phyloP scores from a whole-genome alignment of 805 yeast species.

The Pichia scutulata region DNA sequence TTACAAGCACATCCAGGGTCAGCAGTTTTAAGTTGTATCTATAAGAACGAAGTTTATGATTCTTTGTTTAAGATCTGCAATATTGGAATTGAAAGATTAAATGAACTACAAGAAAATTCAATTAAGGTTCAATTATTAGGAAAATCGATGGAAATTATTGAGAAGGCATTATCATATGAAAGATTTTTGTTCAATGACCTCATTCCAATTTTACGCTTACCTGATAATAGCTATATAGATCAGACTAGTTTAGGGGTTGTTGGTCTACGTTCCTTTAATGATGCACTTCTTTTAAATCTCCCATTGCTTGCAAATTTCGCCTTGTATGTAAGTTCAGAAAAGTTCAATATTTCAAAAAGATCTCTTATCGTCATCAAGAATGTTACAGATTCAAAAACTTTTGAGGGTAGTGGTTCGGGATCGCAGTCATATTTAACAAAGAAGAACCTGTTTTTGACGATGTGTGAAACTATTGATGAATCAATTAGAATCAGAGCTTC shows the following conservation, averaged over 20 bases:
- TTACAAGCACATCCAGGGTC: conserved; percentile 66
- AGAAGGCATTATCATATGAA: conserved; percentile 44
- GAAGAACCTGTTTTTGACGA: conserved; percentile 57
- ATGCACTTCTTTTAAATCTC: conserved; percentile 64
- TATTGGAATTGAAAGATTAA: conserved; percentile 51
- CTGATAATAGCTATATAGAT: conserved; percentile 30
- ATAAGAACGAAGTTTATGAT: conserved; percentile 48
- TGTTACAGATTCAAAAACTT: conserved; percentile 39
- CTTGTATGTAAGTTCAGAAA: conserved; percentile 57
- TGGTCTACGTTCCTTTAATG: conserved; percentile 59
- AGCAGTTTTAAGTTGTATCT: conserved; percentile 53
- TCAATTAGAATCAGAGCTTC: conserved; percentile 65
- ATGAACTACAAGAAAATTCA: conserved; percentile 31
- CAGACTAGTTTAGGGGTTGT: conserved; percentile 34
- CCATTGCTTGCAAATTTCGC: conserved; percentile 68
- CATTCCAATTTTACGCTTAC: conserved; percentile 41
- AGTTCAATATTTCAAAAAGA: conserved; percentile 41
- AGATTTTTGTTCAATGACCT: conserved; percentile 50
- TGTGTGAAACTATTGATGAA: conserved; percentile 72
- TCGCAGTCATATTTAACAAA: conserved; percentile 19
- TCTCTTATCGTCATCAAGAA: conserved; percentile 47
- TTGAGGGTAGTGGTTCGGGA: conserved; percentile 22
- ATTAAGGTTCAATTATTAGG: conserved; percentile 31
- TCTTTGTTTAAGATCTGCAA: conserved; percentile 50
- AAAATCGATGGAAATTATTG: conserved; percentile 37